These are phyloP conservation scores for Blastobotrys proliferans DNA, from an alignment of 1,139 yeast species.

Conservation along the genomic window DNA sequence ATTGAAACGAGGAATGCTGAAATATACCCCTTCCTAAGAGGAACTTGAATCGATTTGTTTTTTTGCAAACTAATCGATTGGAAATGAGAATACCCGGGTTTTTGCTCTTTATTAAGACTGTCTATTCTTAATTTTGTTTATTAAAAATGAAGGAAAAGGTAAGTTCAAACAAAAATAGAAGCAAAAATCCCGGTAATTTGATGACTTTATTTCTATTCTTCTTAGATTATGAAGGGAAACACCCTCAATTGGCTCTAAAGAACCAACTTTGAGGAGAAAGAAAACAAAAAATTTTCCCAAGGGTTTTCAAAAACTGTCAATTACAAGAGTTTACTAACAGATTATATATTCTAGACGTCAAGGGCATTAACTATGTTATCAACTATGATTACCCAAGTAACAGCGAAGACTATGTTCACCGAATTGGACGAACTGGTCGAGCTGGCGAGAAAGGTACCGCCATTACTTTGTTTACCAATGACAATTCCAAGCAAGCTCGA, in stretches of 20 bases:
- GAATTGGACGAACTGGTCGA: conserved; percentile 98
- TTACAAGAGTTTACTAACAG: not conserved
- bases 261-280: too few species aligned
- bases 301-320: not conserved
- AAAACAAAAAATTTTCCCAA: not conserved
- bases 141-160: too few species aligned
- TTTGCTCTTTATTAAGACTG: too few species aligned
- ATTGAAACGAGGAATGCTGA: too few species aligned
- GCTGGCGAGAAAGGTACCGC: conserved; percentile 97
- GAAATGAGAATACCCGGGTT: not conserved
- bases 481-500: conserved; percentile 82
- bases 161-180: too few species aligned
- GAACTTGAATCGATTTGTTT: not conserved
- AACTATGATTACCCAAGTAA: conserved; percentile 98
- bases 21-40: not conserved
- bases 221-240: not conserved
- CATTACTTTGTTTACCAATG: conserved; percentile 87
- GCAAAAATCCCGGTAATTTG: too few species aligned
- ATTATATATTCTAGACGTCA: conserved; percentile 63
- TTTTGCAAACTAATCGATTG: not conserved
- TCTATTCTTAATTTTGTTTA: too few species aligned
- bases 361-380: conserved; percentile 89
- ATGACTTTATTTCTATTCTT: not conserved
- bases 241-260: too few species aligned
- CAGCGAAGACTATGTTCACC: conserved; percentile 94